Conservation (phyloP, 441 rosid genomes). For the Croton laevigatus region DNA sequence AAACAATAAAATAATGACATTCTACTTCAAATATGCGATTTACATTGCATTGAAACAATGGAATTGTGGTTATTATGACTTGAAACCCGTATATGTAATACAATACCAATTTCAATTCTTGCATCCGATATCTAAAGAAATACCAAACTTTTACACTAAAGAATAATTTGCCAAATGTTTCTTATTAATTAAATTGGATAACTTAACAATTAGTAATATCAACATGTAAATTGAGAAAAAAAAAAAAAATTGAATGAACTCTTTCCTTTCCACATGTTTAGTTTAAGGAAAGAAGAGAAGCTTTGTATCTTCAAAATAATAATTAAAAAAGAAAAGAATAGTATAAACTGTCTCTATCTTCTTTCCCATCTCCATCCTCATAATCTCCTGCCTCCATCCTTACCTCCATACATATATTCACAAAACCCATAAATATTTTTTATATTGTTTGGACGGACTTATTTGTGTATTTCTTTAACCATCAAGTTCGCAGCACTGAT, state of each 20-base stretch:
- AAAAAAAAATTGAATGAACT: slow-evolving; percentile 1
- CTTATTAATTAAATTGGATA: slow-evolving; percentile 11
- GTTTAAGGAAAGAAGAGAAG: neutral
- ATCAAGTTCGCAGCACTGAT: slow-evolving; percentile 31
- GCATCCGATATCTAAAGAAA: too few relatives aligned
- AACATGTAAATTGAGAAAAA: slow-evolving; percentile 18
- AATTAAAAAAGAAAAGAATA: neutral
- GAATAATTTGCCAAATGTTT: neutral
- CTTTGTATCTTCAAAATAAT: neutral
- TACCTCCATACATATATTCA: neutral
- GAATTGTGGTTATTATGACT: too few relatives aligned
- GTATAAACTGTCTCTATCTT: neutral
- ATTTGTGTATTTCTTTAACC: slow-evolving; percentile 8
- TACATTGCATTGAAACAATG: too few relatives aligned
- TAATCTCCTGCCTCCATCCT: neutral
- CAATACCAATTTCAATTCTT: too few relatives aligned
- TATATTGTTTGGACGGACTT: slow-evolving; percentile 4
- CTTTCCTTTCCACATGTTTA: slow-evolving; percentile 10
- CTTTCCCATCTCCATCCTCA: neutral
- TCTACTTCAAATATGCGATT: too few relatives aligned
- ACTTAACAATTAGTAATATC: slow-evolving; percentile 25
- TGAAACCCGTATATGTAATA: too few relatives aligned
- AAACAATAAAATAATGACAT: too few relatives aligned
- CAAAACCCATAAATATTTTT: too few relatives aligned
- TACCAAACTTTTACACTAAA: neutral